These are phyloP conservation scores for Arthromyces matolae DNA, from an alignment of 768 basidiomycete species.

Conservation along the genomic window DNA sequence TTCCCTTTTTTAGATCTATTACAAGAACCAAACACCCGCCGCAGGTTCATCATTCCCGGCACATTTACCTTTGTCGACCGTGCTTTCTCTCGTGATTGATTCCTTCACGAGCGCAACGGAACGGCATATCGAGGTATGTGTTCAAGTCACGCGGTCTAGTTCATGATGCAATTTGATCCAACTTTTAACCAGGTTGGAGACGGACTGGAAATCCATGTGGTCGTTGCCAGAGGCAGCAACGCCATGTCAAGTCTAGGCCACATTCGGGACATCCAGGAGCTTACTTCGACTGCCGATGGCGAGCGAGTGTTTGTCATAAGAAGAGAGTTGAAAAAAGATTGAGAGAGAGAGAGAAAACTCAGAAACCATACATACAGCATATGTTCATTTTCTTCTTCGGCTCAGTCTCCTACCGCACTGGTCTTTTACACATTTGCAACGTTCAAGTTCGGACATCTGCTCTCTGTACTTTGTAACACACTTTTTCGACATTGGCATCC, in stretches of 20 bases:
- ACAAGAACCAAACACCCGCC: conserved; percentile 87
- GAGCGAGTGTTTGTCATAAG: conserved; percentile 76
- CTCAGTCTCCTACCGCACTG: conserved; percentile 14
- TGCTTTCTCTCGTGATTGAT: conserved; percentile 87
- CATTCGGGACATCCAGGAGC: conserved; percentile 57
- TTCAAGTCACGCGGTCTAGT: conserved; percentile 12
- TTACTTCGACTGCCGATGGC: conserved; percentile 56
- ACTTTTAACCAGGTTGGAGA: conserved; percentile 73
- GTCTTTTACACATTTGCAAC: too few species aligned
- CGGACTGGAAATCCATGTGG: conserved; percentile 88
- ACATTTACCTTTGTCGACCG: conserved; percentile 77
- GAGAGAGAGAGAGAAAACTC: too few species aligned
- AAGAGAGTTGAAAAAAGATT: conserved; percentile 84
- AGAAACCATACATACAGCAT: conserved; percentile 6
- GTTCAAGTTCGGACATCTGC: conserved; percentile 17
- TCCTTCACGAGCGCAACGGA: conserved; percentile 97
- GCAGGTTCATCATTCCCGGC: conserved; percentile 70
- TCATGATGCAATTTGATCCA: conserved; percentile 11
- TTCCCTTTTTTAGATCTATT: conserved; percentile 73
- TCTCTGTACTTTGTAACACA: conserved; percentile 5
- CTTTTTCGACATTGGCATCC: background rate
- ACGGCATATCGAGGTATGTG: conserved; percentile 88
- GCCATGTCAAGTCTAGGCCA: conserved; percentile 54
- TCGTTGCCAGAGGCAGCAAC: conserved; percentile 63
- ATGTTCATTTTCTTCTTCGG: conserved; percentile 5